These are phyloP conservation scores for Lepidium sativum DNA, from an alignment of 345 rosid species.

Conservation along the genomic window DNA sequence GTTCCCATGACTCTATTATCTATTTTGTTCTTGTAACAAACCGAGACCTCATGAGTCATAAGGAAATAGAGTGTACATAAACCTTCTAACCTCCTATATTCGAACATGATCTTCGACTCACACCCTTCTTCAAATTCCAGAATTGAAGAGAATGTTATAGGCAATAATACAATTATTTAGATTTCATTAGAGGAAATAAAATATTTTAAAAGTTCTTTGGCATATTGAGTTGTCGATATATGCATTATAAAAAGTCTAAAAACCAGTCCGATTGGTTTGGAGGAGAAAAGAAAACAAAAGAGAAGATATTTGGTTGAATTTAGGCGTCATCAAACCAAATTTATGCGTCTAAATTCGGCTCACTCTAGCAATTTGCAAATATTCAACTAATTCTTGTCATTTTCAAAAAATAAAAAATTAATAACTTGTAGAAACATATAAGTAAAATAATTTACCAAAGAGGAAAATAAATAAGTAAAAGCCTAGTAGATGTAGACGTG, in stretches of 20 bases:
- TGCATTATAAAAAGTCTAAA: background rate
- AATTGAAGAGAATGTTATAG: no score
- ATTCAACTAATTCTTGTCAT: no score
- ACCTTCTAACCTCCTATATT: no score
- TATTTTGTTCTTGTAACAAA: no score
- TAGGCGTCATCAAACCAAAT: slow-evolving; percentile 13
- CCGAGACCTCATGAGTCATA: no score
- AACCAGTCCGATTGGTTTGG: slow-evolving; percentile 2
- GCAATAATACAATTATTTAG: background rate
- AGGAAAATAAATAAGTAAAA: background rate
- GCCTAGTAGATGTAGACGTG: slow-evolving; percentile 11
- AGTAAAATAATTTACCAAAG: background rate
- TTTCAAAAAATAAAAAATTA: no score
- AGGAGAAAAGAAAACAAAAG: background rate
- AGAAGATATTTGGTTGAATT: background rate
- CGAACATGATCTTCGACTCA: no score
- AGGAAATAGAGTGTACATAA: no score
- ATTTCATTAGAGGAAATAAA: background rate
- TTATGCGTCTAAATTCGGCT: background rate
- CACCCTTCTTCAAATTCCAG: no score
- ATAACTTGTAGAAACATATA: background rate
- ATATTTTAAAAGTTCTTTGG: background rate
- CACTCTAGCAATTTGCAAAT: slow-evolving; percentile 15
- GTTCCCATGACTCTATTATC: no score
- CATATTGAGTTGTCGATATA: background rate